Base-by-base conservation (phyloP, 306 rosid species). In the Hylodesmum podocarpum region DNA sequence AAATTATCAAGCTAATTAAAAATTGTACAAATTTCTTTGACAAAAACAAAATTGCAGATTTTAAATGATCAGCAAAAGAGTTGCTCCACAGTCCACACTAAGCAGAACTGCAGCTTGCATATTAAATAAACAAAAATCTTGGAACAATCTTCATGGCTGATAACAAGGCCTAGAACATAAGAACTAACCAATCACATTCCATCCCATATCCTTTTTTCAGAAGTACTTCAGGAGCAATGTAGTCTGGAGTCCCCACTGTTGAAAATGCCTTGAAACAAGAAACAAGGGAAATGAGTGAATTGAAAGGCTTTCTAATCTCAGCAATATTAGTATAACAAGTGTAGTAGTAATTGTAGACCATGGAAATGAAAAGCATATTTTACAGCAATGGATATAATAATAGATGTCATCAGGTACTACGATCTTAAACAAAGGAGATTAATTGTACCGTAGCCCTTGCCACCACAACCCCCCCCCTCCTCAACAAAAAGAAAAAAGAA, bases 161-260 rank as follows among this genome's bases (percentile, higher is more conserved):
- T 36, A 68, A 24, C n/a, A 75, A 34, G 22, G 63, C 50, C 69
- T 59, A 78, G 77, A 87, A 49, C 44, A 59, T 39, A 46, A 77
- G 83, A 75, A 85, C 97, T 85, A 78, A 95, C 98, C 98, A 95
- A 83, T 95, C 98, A 36, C 98, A 95, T 85, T 95, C 98, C 97
- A 95, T 95, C 76, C 98, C 98, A 81, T 95, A 95, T 90, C 98
- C 98, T 79, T 95, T 95, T 78, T 95, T 95, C 87, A 92, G 51
- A 66, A 92, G 81, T 57, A 95, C 98, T 89, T 95, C 98, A 75
- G 98, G 98, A 72, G 98, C 98, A 83, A 95, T 95, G 83, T 95
- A 95, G 76, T 95, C 98, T 2, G 98, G 97, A 55, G 98, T 95
- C 83, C 98, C 98, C 75, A 95, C 98, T 21, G 98, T 95, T 80